Evolutionary conservation across 2,329 filamentous ascomycete species (phyloP).

Genomic region (Microcyclospora tardicrescens): DNA sequence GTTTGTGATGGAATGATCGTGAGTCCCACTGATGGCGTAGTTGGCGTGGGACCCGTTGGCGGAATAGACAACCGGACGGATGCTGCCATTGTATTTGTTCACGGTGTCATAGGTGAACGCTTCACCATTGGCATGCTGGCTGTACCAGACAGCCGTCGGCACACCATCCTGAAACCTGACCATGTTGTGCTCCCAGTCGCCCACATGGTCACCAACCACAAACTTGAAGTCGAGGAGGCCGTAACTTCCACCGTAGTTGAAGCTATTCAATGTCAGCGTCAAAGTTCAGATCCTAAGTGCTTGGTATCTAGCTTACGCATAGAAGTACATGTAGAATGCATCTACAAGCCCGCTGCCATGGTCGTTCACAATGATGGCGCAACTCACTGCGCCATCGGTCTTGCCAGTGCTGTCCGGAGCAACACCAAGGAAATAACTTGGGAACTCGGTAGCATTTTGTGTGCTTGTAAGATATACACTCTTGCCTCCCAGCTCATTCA

Average conservation of each 20-base stretch:
- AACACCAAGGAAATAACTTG: conserved; percentile 38
- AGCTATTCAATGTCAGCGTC: too few relatives aligned
- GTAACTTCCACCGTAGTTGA: conserved; percentile 35
- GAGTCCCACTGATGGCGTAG: conserved; percentile 46
- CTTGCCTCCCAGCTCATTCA: conserved; percentile 23
- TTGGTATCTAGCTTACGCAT: conserved; percentile 12
- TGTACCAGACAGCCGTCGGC: conserved; percentile 48
- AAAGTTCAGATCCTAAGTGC: too few relatives aligned
- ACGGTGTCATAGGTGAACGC: conserved; percentile 47
- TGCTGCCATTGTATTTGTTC: conserved; percentile 35
- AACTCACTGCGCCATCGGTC: conserved; percentile 37
- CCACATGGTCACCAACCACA: conserved; percentile 43
- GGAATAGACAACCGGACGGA: conserved; percentile 44
- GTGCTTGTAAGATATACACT: conserved; percentile 34
- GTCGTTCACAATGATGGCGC: conserved; percentile 44
- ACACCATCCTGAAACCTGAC: conserved; percentile 46
- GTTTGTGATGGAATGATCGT: conserved; percentile 52
- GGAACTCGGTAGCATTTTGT: conserved; percentile 24
- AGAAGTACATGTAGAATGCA: conserved; percentile 53
- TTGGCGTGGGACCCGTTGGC: conserved; percentile 52
- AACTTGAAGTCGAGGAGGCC: conserved; percentile 29
- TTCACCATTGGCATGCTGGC: conserved; percentile 49
- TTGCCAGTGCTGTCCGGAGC: conserved; percentile 39
- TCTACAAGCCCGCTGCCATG: conserved; percentile 42
- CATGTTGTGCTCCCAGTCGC: conserved; percentile 52